Evolutionary conservation across 371 early-diverging fungal species (phyloP).

Genomic region (Umbelopsis sp.): DNA sequence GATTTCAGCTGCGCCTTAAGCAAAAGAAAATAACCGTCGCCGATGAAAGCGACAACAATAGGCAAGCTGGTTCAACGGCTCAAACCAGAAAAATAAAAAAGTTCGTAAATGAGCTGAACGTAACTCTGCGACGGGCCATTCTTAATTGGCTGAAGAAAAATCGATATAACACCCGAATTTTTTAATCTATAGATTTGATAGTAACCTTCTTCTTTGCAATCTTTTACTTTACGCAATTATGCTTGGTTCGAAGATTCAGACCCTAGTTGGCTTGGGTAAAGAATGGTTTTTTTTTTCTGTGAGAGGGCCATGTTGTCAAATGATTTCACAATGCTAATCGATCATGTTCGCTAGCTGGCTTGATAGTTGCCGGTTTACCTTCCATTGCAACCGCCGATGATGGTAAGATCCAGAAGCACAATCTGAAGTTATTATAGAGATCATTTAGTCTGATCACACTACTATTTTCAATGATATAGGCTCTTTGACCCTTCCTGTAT

Average conservation of each 20-base stretch:
- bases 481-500: conserved; percentile 41
- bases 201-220: neutral
- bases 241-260: conserved; percentile 13
- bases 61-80: neutral
- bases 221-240: neutral
- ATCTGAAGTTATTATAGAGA: neutral
- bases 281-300: neutral
- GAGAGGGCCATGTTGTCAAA: too few species aligned
- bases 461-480: conserved; percentile 17
- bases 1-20: neutral
- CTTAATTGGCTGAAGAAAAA: neutral
- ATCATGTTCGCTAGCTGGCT: neutral
- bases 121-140: neutral
- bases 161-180: neutral
- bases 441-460: neutral
- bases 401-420: neutral
- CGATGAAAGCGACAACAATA: neutral
- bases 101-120: neutral
- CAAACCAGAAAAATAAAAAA: neutral
- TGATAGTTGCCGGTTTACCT: neutral
- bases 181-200: neutral
- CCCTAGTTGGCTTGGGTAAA: neutral
- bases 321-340: neutral
- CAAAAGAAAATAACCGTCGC: neutral
- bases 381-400: neutral